phyloP scores from a whole-genome alignment of 176 grass and related monocot species.

The Cymbopogon citratus region DNA sequence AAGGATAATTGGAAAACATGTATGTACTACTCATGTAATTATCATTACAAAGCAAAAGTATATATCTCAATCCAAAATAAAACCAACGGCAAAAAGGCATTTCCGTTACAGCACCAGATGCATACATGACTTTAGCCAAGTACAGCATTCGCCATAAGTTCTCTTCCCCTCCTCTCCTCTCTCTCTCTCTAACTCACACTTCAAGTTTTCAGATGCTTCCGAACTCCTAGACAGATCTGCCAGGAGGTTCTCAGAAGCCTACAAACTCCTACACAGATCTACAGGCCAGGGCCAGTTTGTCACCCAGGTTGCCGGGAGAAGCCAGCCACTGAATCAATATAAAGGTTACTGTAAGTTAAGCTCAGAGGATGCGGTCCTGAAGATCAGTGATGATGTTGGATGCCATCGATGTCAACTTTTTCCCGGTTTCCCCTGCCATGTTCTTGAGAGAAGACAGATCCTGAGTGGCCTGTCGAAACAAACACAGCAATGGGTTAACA shows the following conservation, averaged over 20 bases:
- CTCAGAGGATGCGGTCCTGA: conserved; percentile 81
- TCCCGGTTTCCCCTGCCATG: conserved; percentile 89
- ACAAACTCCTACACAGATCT: conserved; percentile 19
- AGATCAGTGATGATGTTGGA: conserved; percentile 85
- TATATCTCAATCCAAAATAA: conserved; percentile 1
- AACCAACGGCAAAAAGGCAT: not conserved
- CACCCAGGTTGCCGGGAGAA: not conserved
- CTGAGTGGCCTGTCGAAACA: conserved; percentile 62
- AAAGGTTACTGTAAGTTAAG: not conserved
- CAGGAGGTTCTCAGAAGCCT: not conserved
- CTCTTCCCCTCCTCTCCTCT: not conserved
- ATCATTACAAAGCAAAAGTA: conserved; percentile 3
- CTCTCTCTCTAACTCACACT: not conserved
- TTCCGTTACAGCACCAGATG: conserved; percentile 24
- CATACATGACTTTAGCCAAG: conserved; percentile 13
- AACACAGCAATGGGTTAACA: conserved; percentile 4
- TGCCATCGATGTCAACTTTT: conserved; percentile 78
- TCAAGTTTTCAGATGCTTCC: not conserved
- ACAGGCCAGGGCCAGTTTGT: not conserved
- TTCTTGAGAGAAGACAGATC: conserved; percentile 88
- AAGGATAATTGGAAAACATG: not conserved
- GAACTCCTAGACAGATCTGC: conserved; percentile 25
- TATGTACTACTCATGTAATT: not conserved
- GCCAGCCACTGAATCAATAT: not conserved
- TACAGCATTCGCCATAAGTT: not conserved